Percentiles rank a stretch among this genome's conserved stretches.
These are phyloP conservation scores for Penicillium brevicompactum DNA, from an alignment of 2,329 filamentous ascomycete species.

Conservation along the genomic window DNA sequence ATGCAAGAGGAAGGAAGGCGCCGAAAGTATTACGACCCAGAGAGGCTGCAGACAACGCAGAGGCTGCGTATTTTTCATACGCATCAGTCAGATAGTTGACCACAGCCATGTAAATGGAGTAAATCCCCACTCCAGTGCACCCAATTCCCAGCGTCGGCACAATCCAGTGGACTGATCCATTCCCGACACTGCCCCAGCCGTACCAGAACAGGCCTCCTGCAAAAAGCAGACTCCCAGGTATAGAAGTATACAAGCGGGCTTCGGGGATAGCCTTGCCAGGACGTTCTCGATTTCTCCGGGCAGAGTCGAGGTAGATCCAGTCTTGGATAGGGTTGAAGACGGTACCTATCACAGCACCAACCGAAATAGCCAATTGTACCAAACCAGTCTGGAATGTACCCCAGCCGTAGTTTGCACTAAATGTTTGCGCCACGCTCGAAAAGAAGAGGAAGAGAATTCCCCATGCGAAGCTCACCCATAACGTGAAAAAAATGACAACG, in stretches of 20 bases:
- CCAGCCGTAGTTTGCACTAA: conserved; percentile 41
- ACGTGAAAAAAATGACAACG: conserved; percentile 46
- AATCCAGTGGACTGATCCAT: conserved; percentile 35
- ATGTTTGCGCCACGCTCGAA: conserved; percentile 44
- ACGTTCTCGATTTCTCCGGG: conserved; percentile 32
- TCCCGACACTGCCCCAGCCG: conserved; percentile 32
- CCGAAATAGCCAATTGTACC: conserved; percentile 46
- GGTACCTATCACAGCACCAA: conserved; percentile 46
- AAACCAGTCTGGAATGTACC: conserved; percentile 37
- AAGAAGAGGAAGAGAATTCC: conserved; percentile 49
- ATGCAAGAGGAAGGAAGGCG: conserved; percentile 49
- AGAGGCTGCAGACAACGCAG: conserved; percentile 49
- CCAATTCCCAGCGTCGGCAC: conserved; percentile 36
- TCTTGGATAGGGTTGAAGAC: conserved; percentile 44
- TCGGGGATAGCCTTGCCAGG: conserved; percentile 47
- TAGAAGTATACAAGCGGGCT: conserved; percentile 45
- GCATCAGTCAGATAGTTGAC: conserved; percentile 53
- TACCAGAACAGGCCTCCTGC: conserved; percentile 40
- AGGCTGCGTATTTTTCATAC: conserved; percentile 52
- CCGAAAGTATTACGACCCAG: conserved; percentile 50
- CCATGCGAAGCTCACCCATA: conserved; percentile 50
- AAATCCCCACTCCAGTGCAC: conserved; percentile 45
- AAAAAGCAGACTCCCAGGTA: conserved; percentile 43
- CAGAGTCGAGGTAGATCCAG: conserved; percentile 29
- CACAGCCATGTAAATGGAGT: conserved; percentile 50